Base-by-base conservation (phyloP, 225 moss, liverwort and hornwort genomes). In the Marchantia polymorpha region DNA sequence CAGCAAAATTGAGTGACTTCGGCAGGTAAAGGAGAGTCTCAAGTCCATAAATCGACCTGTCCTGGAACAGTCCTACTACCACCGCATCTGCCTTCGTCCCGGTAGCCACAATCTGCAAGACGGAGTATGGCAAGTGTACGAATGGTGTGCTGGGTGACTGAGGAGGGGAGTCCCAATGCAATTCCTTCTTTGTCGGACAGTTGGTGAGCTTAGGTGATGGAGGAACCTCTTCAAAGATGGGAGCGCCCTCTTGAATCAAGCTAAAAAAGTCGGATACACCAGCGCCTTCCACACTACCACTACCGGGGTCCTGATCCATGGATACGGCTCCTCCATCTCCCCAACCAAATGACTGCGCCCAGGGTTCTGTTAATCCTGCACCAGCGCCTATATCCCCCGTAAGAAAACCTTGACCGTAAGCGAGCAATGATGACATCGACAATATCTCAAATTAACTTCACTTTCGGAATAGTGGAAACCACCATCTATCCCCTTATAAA, bases 121-220 rank as follows among this genome's bases (percentile, higher is more conserved):
- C 91, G 5, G 92, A 84, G 17, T 75, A 87, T 4, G 93, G 96
- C 72, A 97, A 70, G n/a, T 94, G 77, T 0, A 92, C 85, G 72
- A 87, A 93, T 13, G 87, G 82, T 14, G 91, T 91, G 31, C 88
- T 89, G 8, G 93, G 94, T 23, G 94, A 94, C 75, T 89, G 91
- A 20, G 93, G 92, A 75, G 96, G 96, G 50, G 96, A 94, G 80
- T 94, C 94, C 96, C 96, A 97, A 79, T 93, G 94, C 9, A 97
- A 85, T 6, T 82, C 87, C 73, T 69, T 79, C 70, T 77, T 87
- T 0, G 83, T 87, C 19, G 87, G 75, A 31, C 63, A 56, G 54
- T 19, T 65, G 59, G 50, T 8, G 0, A 73, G 22, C 50, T 72
- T 23, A 7, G 76, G 76, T 49, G 85, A 75, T 16, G 65, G 23